These are phyloP conservation scores for Escallonia rubra DNA, from an alignment of 129 eudicot species.

Conservation along the genomic window DNA sequence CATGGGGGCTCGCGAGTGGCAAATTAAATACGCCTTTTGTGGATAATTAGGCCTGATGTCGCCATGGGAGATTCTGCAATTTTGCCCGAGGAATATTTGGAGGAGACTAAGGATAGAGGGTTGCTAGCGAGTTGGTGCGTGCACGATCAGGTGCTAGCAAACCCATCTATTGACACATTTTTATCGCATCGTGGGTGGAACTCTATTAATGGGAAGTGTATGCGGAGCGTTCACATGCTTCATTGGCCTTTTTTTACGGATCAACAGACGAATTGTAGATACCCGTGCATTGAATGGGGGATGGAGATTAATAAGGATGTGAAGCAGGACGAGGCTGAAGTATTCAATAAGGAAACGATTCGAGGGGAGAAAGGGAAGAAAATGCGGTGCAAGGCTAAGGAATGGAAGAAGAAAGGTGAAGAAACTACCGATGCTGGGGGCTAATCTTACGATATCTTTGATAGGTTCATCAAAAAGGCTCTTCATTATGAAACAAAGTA, in stretches of 20 bases:
- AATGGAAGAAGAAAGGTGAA: slow-evolving; percentile 14
- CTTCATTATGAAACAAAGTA: background rate
- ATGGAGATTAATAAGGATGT: slow-evolving; percentile 9
- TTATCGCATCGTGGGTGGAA: slow-evolving; percentile 64
- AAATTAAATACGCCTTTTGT: slow-evolving; percentile 28
- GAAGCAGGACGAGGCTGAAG: slow-evolving; percentile 7
- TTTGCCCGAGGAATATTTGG: slow-evolving; percentile 25
- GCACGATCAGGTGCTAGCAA: slow-evolving; percentile 42
- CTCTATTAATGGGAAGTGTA: slow-evolving; percentile 38
- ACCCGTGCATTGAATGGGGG: slow-evolving; percentile 8
- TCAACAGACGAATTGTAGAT: slow-evolving; percentile 5
- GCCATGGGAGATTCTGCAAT: slow-evolving; percentile 30
- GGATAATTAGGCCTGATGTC: slow-evolving; percentile 50
- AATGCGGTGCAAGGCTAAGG: slow-evolving; percentile 11
- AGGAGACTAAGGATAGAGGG: slow-evolving; percentile 48
- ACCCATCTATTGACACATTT: slow-evolving; percentile 42
- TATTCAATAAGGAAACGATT: slow-evolving; percentile 3
- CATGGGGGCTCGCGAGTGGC: slow-evolving; percentile 60
- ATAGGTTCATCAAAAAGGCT: slow-evolving; percentile 14
- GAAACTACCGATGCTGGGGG: slow-evolving; percentile 8
- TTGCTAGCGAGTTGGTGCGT: slow-evolving; percentile 43
- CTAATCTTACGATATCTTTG: slow-evolving; percentile 10
- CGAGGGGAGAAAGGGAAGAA: slow-evolving; percentile 16
- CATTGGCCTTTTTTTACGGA: slow-evolving; percentile 21
- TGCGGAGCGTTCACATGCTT: slow-evolving; percentile 39